A percentile compares a stretch with the other conserved stretches of the same genome.
Evolutionary conservation across 2,329 filamentous ascomycete species (phyloP).

Genomic region (Teratosphaeria zuluensis): DNA sequence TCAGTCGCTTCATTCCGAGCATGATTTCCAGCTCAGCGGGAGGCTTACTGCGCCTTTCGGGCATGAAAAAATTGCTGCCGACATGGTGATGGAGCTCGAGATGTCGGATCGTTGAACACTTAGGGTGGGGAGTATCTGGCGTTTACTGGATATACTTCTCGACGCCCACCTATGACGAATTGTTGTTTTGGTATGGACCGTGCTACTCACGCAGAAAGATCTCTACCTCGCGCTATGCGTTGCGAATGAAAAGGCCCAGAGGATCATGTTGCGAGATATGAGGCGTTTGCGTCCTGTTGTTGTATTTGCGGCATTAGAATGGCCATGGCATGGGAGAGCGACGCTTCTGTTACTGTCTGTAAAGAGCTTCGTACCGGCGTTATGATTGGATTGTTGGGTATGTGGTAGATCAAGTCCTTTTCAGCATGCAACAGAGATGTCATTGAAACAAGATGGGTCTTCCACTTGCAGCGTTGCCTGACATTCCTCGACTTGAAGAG

Average conservation of each 20-base stretch:
- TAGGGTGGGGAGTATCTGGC: neutral
- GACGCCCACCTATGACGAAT: neutral
- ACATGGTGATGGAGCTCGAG: neutral
- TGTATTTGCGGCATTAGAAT: neutral
- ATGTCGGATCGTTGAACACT: neutral
- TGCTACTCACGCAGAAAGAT: neutral
- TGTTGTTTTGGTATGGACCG: neutral
- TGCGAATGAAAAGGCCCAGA: neutral
- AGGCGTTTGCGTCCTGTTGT: neutral
- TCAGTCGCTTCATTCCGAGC: neutral
- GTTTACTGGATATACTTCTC: neutral
- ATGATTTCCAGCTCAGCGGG: neutral
- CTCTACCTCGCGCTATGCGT: neutral
- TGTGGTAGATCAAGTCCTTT: neutral
- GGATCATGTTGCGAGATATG: neutral
- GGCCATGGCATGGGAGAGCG: neutral
- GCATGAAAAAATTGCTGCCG: neutral
- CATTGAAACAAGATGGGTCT: neutral
- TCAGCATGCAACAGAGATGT: neutral
- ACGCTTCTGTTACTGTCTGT: conserved; percentile 1
- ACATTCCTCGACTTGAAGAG: neutral
- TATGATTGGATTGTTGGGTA: conserved; percentile 1
- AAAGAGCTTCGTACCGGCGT: conserved; percentile 2
- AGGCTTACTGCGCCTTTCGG: neutral
- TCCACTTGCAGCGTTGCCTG: neutral